Conservation (phyloP, 371 early-diverging fungal species). For the Syncephalastrum monosporum region DNA sequence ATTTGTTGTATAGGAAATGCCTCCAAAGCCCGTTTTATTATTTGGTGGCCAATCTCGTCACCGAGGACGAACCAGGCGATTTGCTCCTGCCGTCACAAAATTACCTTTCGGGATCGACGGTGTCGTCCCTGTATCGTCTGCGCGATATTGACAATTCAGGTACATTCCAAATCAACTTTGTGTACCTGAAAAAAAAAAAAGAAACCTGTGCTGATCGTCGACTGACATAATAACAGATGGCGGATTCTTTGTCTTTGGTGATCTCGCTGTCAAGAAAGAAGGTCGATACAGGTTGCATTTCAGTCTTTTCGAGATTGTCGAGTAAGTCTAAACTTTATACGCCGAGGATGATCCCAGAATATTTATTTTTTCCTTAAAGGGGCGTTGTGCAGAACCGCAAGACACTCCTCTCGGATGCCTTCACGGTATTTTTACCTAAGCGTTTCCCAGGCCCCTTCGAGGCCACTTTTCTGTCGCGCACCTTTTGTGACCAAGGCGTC, state of each 20-base stretch:
- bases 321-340: conserved; percentile 40
- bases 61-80: conserved; percentile 15
- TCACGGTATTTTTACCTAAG: conserved; percentile 86
- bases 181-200: background rate
- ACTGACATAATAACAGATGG: conserved; percentile 53
- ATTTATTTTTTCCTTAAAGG: conserved; percentile 18
- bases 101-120: conserved; percentile 41
- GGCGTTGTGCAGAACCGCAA: conserved; percentile 33
- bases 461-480: conserved; percentile 45
- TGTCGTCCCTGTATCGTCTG: conserved; percentile 45
- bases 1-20: conserved; percentile 31
- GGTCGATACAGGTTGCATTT: conserved; percentile 86
- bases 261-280: conserved; percentile 86
- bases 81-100: conserved; percentile 22
- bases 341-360: background rate
- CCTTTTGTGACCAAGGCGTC: conserved; percentile 51
- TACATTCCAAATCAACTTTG: conserved; percentile 8
- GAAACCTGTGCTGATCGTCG: background rate
- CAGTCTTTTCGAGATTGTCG: conserved; percentile 83
- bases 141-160: conserved; percentile 47
- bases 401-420: conserved; percentile 55
- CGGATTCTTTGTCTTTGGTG: conserved; percentile 95
- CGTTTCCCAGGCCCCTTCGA: conserved; percentile 89
- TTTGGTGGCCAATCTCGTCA: conserved; percentile 37
- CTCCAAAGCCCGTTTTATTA: conserved; percentile 52